Conservation (phyloP, 495 filamentous ascomycete species). For the Ramalina peruviana region DNA sequence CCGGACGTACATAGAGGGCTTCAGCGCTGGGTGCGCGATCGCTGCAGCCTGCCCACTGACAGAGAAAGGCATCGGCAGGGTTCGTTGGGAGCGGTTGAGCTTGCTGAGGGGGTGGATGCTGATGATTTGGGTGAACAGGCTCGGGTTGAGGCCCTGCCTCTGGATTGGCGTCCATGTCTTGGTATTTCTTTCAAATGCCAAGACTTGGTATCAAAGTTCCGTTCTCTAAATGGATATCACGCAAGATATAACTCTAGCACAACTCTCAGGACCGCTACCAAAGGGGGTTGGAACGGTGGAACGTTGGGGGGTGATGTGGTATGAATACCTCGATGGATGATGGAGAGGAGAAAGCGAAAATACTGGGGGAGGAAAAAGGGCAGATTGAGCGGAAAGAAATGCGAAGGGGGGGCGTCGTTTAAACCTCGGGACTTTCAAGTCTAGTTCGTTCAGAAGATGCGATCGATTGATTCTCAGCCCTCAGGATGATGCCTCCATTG, state of each 20-base stretch:
- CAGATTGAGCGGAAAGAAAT: background rate
- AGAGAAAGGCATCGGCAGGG: slow-evolving; percentile 47
- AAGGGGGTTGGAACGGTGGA: background rate
- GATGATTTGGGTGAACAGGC: slow-evolving; percentile 14
- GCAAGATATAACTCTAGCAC: background rate
- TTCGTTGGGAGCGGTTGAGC: background rate
- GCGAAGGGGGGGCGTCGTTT: background rate
- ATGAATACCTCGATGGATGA: background rate
- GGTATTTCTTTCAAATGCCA: background rate
- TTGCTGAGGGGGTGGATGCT: slow-evolving; percentile 23
- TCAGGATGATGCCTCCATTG: no score
- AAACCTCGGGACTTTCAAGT: no score
- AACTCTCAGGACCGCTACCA: background rate
- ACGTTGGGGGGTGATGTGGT: background rate
- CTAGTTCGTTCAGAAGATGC: no score
- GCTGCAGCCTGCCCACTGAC: slow-evolving; percentile 76
- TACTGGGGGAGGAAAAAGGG: background rate
- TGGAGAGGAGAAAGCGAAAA: background rate
- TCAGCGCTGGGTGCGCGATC: slow-evolving; percentile 73
- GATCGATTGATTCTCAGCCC: no score
- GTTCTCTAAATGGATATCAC: background rate
- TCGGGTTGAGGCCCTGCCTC: background rate
- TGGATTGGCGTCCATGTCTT: background rate
- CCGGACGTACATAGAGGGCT: slow-evolving; percentile 69
- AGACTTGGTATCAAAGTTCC: background rate